phyloP scores from a whole-genome alignment of 306 rosid species.

The Phaseolus lunatus region DNA sequence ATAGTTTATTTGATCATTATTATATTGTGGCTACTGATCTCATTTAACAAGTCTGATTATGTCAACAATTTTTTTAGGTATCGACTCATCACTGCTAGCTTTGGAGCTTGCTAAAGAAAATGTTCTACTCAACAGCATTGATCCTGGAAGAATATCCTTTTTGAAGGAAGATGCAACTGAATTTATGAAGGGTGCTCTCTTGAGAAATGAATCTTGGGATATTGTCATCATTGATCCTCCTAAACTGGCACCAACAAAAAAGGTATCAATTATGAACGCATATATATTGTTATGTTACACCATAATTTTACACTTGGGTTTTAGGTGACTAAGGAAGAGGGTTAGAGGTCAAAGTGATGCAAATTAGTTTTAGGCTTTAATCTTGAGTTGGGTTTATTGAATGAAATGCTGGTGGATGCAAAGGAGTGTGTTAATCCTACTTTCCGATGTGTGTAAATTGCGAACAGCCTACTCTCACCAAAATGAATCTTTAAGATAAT shows the following conservation, averaged over 20 bases:
- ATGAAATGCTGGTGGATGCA: background rate
- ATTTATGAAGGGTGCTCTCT: slow-evolving; percentile 85
- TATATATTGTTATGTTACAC: background rate
- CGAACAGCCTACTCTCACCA: background rate
- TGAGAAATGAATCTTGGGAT: slow-evolving; percentile 82
- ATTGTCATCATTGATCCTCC: slow-evolving; percentile 91
- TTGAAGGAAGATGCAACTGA: slow-evolving; percentile 73
- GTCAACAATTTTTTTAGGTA: slow-evolving; percentile 56
- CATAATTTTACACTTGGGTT: slow-evolving; percentile 23
- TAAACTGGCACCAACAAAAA: slow-evolving; percentile 85
- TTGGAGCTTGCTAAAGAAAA: slow-evolving; percentile 92
- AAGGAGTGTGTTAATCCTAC: background rate
- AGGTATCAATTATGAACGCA: slow-evolving; percentile 51
- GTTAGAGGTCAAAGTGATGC: slow-evolving; percentile 5
- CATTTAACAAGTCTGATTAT: slow-evolving; percentile 37
- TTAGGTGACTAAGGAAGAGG: background rate
- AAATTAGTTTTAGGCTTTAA: background rate
- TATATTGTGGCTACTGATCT: background rate
- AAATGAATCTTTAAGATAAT: background rate
- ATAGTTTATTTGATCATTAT: background rate
- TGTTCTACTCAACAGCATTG: slow-evolving; percentile 73
- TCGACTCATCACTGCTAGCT: slow-evolving; percentile 81
- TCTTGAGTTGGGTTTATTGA: background rate
- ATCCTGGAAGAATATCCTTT: slow-evolving; percentile 74
- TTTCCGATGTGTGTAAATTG: background rate